These are phyloP conservation scores for Phytophthora fragariae DNA, from an alignment of 352 stramenopile species.

Conservation along the genomic window DNA sequence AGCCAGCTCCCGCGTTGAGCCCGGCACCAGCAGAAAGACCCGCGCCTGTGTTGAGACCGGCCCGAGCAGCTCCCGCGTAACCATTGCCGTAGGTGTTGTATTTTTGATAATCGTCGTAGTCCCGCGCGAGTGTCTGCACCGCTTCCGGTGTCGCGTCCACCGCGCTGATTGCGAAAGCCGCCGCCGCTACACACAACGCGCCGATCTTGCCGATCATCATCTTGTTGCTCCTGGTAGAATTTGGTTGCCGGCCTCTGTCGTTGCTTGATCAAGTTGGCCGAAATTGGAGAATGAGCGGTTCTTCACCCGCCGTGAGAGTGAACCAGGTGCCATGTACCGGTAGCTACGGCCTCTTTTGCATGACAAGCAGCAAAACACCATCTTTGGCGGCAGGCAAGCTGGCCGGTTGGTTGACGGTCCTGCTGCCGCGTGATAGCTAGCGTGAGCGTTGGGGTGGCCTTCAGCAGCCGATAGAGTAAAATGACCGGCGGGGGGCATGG, in stretches of 20 bases:
- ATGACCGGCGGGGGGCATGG: too few relatives aligned
- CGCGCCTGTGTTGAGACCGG: background rate
- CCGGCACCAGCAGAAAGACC: background rate
- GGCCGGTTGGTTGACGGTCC: too few relatives aligned
- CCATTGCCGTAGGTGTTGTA: background rate
- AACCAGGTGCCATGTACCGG: too few relatives aligned
- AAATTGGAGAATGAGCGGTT: slow-evolving; percentile 22
- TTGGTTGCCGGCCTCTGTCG: background rate
- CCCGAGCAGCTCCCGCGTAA: background rate
- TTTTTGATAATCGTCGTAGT: slow-evolving; percentile 1
- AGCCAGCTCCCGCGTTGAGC: background rate
- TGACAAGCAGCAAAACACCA: too few relatives aligned
- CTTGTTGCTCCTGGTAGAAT: slow-evolving; percentile 3
- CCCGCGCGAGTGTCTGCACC: too few relatives aligned
- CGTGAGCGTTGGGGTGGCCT: too few relatives aligned
- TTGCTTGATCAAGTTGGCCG: slow-evolving; percentile 4
- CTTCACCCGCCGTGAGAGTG: background rate
- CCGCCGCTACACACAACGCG: slow-evolving; percentile 22
- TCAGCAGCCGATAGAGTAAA: too few relatives aligned
- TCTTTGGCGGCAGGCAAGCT: too few relatives aligned
- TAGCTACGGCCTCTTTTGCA: too few relatives aligned
- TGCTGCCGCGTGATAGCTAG: too few relatives aligned
- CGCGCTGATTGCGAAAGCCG: slow-evolving; percentile 3
- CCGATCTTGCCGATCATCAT: slow-evolving; percentile 33
- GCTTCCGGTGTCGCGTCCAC: slow-evolving; percentile 7